Evolutionary conservation across 1,284 basidiomycete genomes (phyloP).

Genomic region (Ustilago tritici): DNA sequence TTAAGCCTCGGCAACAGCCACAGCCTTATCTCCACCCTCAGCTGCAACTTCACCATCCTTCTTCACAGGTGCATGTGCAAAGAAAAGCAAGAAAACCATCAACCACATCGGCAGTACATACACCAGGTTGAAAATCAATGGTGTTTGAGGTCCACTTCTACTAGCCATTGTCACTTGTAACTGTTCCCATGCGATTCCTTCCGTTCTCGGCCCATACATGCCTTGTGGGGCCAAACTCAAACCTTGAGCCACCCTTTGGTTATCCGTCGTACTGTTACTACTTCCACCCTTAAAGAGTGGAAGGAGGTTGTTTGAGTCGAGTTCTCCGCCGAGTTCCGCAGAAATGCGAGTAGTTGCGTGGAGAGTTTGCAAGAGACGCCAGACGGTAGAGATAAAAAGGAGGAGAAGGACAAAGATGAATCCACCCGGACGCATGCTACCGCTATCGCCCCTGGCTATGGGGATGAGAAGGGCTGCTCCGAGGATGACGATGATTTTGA

Average conservation of each 20-base stretch:
- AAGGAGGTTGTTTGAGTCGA: conserved; percentile 31
- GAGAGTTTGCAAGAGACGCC: conserved; percentile 42
- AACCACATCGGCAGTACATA: conserved; percentile 59
- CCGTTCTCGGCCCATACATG: conserved; percentile 50
- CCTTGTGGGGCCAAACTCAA: conserved; percentile 46
- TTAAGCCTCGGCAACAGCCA: conserved; percentile 33
- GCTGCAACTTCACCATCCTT: conserved; percentile 16
- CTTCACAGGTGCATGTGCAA: conserved; percentile 47
- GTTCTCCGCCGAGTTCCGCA: conserved; percentile 32
- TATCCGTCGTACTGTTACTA: conserved; percentile 22
- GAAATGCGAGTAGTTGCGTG: conserved; percentile 47
- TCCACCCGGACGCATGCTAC: conserved; percentile 39
- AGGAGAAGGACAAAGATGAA: conserved; percentile 54
- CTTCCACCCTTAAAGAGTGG: conserved; percentile 51
- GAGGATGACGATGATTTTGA: conserved; percentile 49
- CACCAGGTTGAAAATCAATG: conserved; percentile 56
- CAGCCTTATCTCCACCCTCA: conserved; percentile 5
- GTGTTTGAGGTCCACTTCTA: conserved; percentile 48
- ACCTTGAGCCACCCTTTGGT: conserved; percentile 33
- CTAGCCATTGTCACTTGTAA: conserved; percentile 51
- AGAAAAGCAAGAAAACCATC: conserved; percentile 57
- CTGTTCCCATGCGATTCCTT: conserved; percentile 55
- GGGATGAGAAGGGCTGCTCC: conserved; percentile 52
- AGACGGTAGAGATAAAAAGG: conserved; percentile 46
- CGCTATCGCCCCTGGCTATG: conserved; percentile 47